Conservation (phyloP, 2,329 filamentous ascomycete genomes). For the Cercospora sojina region DNA sequence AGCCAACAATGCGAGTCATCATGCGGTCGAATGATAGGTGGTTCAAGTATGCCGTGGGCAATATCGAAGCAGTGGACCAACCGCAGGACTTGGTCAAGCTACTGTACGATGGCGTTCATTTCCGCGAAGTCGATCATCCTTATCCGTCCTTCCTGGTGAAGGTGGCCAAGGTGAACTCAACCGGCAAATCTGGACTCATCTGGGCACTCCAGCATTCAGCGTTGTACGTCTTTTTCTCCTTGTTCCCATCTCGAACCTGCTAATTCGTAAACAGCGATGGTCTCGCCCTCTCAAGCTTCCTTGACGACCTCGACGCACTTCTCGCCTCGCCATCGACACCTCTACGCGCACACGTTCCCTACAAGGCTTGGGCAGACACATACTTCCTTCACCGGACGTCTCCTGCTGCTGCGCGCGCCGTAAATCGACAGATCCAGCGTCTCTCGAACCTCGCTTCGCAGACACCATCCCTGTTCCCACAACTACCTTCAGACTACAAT, state of each 20-base stretch:
- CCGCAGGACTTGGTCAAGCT: conserved; percentile 10
- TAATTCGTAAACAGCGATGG: not conserved
- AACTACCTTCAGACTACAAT: not conserved
- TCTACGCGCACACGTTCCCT: not conserved
- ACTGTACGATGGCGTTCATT: conserved; percentile 1
- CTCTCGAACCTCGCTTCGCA: not conserved
- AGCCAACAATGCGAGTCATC: conserved; percentile 12
- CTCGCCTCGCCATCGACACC: not conserved
- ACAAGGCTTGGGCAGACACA: conserved; percentile 3
- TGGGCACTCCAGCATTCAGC: conserved; percentile 14
- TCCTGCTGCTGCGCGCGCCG: not conserved
- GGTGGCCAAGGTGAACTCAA: conserved; percentile 6
- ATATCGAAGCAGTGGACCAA: not conserved
- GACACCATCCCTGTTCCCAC: not conserved
- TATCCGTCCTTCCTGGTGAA: conserved; percentile 11
- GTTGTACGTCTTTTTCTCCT: not conserved
- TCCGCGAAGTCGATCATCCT: conserved; percentile 2
- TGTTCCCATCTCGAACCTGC: rapidly evolving
- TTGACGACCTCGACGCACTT: conserved; percentile 12
- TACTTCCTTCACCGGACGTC: conserved; percentile 4
- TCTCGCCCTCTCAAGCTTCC: conserved; percentile 5
- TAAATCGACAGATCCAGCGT: not conserved
- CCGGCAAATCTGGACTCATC: conserved; percentile 6
- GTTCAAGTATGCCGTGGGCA: conserved; percentile 3
- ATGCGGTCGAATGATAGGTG: conserved; percentile 12